These are phyloP conservation scores for Annulohypoxylon maeteangense DNA, from an alignment of 495 filamentous ascomycete genomes.

Conservation along the genomic window DNA sequence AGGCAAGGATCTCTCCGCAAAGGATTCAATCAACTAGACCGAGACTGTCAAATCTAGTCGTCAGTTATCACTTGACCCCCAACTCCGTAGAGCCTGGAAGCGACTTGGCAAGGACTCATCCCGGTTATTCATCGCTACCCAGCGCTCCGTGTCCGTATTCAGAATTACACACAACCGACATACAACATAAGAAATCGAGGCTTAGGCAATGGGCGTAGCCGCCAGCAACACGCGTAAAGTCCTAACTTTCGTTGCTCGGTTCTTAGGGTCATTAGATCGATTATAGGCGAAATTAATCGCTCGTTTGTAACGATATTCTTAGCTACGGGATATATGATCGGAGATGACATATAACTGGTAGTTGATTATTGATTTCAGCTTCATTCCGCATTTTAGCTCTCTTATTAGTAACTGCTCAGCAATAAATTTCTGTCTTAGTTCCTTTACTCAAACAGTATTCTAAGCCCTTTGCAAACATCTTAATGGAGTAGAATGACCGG, in stretches of 20 bases:
- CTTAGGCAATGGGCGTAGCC: slow-evolving; percentile 38
- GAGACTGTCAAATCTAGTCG: slow-evolving; percentile 15
- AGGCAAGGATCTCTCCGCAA: slow-evolving; percentile 37
- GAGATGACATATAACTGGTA: slow-evolving; percentile 26
- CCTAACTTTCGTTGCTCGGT: slow-evolving; percentile 10
- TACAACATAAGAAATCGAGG: slow-evolving; percentile 23
- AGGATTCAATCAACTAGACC: slow-evolving; percentile 20
- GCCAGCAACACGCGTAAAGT: slow-evolving; percentile 21
- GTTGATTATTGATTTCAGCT: slow-evolving; percentile 35
- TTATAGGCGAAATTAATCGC: slow-evolving; percentile 23
- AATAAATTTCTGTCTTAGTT: slow-evolving; percentile 1
- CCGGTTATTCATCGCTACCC: slow-evolving; percentile 21
- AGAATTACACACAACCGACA: slow-evolving; percentile 33
- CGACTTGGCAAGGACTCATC: slow-evolving; percentile 20
- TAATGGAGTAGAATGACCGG: slow-evolving; percentile 26
- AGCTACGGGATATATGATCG: slow-evolving; percentile 16
- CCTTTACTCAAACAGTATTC: neutral
- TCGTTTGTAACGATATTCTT: slow-evolving; percentile 34
- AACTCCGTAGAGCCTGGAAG: neutral
- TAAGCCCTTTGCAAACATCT: slow-evolving; percentile 9
- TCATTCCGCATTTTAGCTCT: slow-evolving; percentile 14
- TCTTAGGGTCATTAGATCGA: neutral
- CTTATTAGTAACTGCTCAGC: neutral
- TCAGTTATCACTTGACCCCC: slow-evolving; percentile 40
- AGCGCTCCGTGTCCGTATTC: slow-evolving; percentile 38